These are phyloP conservation scores for Diaporthe ampelina DNA, from an alignment of 2,329 filamentous ascomycete genomes.

Conservation along the genomic window DNA sequence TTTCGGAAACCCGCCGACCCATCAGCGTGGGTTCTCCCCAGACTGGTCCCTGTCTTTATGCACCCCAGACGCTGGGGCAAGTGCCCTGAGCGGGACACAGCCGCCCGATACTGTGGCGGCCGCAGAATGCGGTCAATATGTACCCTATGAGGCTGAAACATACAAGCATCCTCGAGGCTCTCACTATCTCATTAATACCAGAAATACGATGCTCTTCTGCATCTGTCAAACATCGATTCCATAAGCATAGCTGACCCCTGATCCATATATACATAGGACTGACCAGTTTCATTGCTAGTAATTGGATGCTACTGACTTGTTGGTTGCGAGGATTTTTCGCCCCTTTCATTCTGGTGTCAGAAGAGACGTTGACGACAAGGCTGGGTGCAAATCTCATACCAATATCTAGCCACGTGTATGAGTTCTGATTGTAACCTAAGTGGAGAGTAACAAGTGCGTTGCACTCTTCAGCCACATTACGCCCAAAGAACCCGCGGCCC, in stretches of 20 bases:
- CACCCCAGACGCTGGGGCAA: constrained; percentile 10
- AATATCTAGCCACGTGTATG: too few species aligned
- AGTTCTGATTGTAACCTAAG: not conserved
- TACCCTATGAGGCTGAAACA: not conserved
- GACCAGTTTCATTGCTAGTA: not conserved
- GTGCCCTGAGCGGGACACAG: constrained; percentile 5
- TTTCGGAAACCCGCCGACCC: constrained; percentile 19
- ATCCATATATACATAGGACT: not conserved
- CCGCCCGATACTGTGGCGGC: not conserved
- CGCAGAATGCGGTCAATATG: not conserved
- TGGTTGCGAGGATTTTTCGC: too few species aligned
- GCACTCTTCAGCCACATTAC: not conserved
- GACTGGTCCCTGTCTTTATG: constrained; percentile 22
- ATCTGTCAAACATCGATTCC: not conserved
- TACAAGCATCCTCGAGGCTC: not conserved
- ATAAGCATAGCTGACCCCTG: not conserved
- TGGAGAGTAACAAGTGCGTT: not conserved
- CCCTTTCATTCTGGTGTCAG: too few species aligned
- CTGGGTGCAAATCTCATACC: not conserved
- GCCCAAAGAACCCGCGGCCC: too few species aligned
- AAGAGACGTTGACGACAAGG: not conserved
- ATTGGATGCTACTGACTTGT: not conserved
- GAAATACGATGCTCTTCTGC: not conserved
- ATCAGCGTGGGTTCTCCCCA: not conserved
- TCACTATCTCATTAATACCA: too few species aligned